A percentile compares a stretch with the other conserved stretches of the same genome.
phyloP scores from a whole-genome alignment of 1,284 basidiomycete species.

The Coniferiporia weirii region DNA sequence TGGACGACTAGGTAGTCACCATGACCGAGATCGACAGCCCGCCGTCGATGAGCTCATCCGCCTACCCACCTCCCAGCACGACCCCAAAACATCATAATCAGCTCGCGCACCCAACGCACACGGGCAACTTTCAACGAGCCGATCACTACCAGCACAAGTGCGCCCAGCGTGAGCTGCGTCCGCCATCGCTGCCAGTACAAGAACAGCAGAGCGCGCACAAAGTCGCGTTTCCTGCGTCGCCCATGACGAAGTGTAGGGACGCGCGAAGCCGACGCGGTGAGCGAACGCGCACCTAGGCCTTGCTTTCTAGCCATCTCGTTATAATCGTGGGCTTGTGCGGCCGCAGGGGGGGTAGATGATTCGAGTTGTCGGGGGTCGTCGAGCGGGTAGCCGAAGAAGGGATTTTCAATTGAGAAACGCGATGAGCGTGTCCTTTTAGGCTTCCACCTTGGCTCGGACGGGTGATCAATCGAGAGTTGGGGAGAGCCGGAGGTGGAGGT shows the following conservation, averaged over 20 bases:
- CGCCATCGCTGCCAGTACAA: conserved; percentile 67
- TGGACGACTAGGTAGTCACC: too few species aligned
- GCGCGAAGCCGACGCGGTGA: conserved; percentile 2
- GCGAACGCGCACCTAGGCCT: neutral
- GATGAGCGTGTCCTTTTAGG: conserved; percentile 28
- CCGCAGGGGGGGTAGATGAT: neutral
- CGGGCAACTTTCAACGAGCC: neutral
- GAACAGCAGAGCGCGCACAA: conserved; percentile 56
- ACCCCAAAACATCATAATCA: neutral
- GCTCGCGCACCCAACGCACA: neutral
- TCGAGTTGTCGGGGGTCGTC: conserved; percentile 2
- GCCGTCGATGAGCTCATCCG: too few species aligned
- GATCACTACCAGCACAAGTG: conserved; percentile 25
- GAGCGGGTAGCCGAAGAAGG: conserved; percentile 81
- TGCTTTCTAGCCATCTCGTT: neutral
- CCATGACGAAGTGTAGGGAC: conserved; percentile 47
- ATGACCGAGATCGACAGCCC: too few species aligned
- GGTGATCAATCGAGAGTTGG: conserved; percentile 20
- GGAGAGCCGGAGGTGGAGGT: neutral
- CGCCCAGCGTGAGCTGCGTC: conserved; percentile 31
- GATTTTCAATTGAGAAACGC: conserved; percentile 60
- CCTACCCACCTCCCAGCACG: neutral
- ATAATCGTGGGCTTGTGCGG: neutral
- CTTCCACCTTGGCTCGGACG: conserved; percentile 1
- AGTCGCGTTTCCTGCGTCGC: conserved; percentile 65